A percentile compares a stretch with the other conserved stretches of the same genome.
These are phyloP conservation scores for Phytophthora ohioensis DNA, from an alignment of 352 stramenopile species.

Conservation along the genomic window DNA sequence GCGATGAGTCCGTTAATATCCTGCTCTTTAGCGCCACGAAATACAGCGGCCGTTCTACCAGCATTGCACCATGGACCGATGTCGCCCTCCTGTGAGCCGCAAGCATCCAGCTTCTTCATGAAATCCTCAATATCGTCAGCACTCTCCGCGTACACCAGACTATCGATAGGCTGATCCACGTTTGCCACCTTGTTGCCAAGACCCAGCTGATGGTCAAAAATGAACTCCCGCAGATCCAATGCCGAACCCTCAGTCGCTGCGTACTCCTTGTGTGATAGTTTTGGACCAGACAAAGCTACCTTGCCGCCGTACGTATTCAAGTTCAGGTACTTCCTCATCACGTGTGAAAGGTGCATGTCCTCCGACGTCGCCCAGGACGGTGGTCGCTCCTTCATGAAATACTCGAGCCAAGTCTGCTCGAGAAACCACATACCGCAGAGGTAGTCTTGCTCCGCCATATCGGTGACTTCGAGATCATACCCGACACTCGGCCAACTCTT, in stretches of 20 bases:
- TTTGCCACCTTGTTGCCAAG: constrained; percentile 67
- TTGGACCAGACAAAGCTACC: constrained; percentile 42
- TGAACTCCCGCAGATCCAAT: constrained; percentile 59
- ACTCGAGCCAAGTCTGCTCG: constrained; percentile 69
- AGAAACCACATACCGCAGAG: constrained; percentile 76
- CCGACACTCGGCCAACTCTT: constrained; percentile 55
- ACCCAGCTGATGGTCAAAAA: constrained; percentile 69
- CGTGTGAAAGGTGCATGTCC: constrained; percentile 71
- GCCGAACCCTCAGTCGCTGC: constrained; percentile 49
- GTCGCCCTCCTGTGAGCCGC: constrained; percentile 14
- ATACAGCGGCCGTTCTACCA: constrained; percentile 62
- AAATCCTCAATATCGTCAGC: constrained; percentile 56
- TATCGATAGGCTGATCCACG: constrained; percentile 27
- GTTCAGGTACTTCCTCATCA: constrained; percentile 74
- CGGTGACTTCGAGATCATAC: constrained; percentile 42
- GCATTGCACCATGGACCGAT: constrained; percentile 42
- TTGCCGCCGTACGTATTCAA: constrained; percentile 66
- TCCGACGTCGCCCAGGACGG: constrained; percentile 62
- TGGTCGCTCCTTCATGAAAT: constrained; percentile 64
- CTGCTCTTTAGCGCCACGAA: constrained; percentile 58
- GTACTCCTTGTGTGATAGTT: constrained; percentile 47
- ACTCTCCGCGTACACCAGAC: constrained; percentile 65
- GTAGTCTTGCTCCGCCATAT: constrained; percentile 55
- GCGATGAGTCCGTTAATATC: constrained; percentile 50
- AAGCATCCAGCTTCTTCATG: constrained; percentile 44